A percentile compares a stretch with the other conserved stretches of the same genome.
These are phyloP conservation scores for Cercophora samala DNA, from an alignment of 495 filamentous ascomycete species.

Conservation along the genomic window DNA sequence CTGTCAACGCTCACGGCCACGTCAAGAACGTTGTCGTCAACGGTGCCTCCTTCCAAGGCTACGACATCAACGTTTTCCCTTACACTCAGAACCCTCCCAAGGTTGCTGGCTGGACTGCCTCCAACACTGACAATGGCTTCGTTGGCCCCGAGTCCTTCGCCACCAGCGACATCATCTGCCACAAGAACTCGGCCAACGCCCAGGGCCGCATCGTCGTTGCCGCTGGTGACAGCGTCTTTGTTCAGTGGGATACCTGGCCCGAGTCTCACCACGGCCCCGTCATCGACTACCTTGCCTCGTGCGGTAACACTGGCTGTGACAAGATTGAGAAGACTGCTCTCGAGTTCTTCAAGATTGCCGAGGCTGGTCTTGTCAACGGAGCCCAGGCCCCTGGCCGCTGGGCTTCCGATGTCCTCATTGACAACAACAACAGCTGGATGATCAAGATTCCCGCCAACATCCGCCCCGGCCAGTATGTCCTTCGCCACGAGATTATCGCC, in stretches of 20 bases:
- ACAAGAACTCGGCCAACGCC: conserved; percentile 42
- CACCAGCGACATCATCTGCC: conserved; percentile 51
- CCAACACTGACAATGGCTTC: conserved; percentile 58
- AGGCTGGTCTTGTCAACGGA: conserved; percentile 57
- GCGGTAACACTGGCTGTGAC: conserved; percentile 61
- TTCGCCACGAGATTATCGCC: conserved; percentile 79
- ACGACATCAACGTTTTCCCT: conserved; percentile 38
- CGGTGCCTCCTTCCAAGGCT: conserved; percentile 46
- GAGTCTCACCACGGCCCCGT: conserved; percentile 57
- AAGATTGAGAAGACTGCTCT: conserved; percentile 62
- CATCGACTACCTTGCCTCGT: conserved; percentile 71
- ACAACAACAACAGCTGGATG: conserved; percentile 65
- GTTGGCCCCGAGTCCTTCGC: conserved; percentile 46
- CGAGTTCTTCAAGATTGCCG: conserved; percentile 74
- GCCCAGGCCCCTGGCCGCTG: conserved; percentile 49
- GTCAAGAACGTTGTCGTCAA: conserved; percentile 59
- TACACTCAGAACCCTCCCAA: conserved; percentile 46
- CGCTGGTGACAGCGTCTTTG: conserved; percentile 41
- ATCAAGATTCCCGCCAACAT: conserved; percentile 65
- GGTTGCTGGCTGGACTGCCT: conserved; percentile 54
- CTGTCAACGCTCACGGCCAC: conserved; percentile 60
- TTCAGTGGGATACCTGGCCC: conserved; percentile 52
- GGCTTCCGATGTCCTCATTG: conserved; percentile 51
- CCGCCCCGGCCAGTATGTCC: conserved; percentile 67
- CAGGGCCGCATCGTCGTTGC: conserved; percentile 39